Evolutionary conservation across 352 stramenopile species (phyloP).

Genomic region (Phytopythium cucurbitacearum): DNA sequence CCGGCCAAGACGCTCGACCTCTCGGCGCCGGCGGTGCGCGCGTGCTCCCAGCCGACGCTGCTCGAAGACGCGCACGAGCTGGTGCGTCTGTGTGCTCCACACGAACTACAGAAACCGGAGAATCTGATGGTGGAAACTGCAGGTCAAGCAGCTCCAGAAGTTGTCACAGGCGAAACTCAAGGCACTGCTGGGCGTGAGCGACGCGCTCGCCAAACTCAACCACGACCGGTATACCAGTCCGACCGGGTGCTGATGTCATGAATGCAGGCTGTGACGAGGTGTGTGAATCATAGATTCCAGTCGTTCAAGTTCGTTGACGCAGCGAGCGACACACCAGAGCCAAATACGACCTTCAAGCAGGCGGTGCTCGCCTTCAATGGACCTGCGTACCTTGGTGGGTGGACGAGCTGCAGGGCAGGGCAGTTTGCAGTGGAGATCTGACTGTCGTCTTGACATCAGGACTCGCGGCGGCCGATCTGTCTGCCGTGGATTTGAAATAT

Average conservation of each 20-base stretch:
- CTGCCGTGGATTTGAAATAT: constrained; percentile 60
- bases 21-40: constrained; percentile 18
- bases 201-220: constrained; percentile 84
- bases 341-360: constrained; percentile 61
- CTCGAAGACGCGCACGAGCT: constrained; percentile 53
- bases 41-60: constrained; percentile 43
- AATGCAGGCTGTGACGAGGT: background rate
- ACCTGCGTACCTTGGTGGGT: constrained; percentile 62
- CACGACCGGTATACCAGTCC: constrained; percentile 46
- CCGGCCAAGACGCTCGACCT: constrained; percentile 89
- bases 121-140: background rate
- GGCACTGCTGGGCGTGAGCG: constrained; percentile 74
- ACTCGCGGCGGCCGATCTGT: constrained; percentile 61
- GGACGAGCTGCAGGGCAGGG: background rate
- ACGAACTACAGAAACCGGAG: background rate
- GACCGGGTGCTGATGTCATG: no score
- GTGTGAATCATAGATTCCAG: constrained; percentile 34
- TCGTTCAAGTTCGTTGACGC: constrained; percentile 37
- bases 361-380: constrained; percentile 76
- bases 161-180: constrained; percentile 75
- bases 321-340: constrained; percentile 8
- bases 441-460: constrained; percentile 9
- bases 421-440: background rate
- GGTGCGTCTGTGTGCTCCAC: constrained; percentile 9
- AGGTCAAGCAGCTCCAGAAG: constrained; percentile 52